Percentiles rank a stretch among this genome's conserved stretches.
Evolutionary conservation across 176 grass and related monocot species (phyloP).

Genomic region (Neostapfia colusana): DNA sequence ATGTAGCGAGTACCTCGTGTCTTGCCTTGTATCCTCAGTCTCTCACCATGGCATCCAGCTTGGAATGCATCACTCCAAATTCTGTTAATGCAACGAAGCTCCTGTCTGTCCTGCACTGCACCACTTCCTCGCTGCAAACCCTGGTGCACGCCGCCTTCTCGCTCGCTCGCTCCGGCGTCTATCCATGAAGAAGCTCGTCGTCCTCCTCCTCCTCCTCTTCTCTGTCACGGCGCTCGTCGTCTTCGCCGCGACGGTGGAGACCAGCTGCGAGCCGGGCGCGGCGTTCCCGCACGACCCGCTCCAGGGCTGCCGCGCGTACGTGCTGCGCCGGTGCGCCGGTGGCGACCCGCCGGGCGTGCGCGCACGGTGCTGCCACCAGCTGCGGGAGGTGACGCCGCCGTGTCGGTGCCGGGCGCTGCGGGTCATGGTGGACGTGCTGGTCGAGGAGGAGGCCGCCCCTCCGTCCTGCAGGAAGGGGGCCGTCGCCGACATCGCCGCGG

Average conservation of each 20-base stretch:
- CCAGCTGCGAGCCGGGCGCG: background rate
- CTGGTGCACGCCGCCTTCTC: background rate
- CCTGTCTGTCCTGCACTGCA: background rate
- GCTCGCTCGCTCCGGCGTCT: no score
- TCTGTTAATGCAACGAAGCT: background rate
- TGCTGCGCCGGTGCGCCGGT: background rate
- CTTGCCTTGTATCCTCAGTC: background rate
- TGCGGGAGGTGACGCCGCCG: background rate
- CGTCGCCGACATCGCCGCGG: background rate
- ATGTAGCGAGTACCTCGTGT: background rate
- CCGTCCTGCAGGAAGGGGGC: background rate
- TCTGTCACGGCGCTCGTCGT: background rate
- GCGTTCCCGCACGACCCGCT: background rate
- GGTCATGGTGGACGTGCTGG: background rate
- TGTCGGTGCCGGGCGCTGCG: conserved; percentile 24
- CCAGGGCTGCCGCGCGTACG: background rate
- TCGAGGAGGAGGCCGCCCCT: background rate
- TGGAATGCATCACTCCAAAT: background rate
- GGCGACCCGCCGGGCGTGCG: background rate
- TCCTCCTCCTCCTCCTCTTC: background rate
- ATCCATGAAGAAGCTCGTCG: no score
- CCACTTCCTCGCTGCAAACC: no score
- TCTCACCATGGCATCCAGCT: background rate
- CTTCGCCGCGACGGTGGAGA: background rate
- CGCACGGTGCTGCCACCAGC: background rate